Evolutionary conservation across 768 basidiomycete species (phyloP).

Genomic region (Lentinula boryana): DNA sequence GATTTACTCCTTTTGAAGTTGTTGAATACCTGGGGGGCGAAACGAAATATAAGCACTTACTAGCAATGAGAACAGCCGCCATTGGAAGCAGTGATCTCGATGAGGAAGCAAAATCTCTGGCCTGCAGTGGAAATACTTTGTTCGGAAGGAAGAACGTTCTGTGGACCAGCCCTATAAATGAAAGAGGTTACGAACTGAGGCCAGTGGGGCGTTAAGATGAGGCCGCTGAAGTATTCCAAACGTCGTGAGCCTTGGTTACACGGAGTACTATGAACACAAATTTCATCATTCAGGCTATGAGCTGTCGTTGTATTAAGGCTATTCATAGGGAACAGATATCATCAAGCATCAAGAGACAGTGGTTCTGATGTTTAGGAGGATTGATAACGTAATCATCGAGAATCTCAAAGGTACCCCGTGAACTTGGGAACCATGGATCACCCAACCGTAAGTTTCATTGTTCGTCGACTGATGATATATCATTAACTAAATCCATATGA

Average conservation of each 20-base stretch:
- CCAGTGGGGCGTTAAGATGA: background rate
- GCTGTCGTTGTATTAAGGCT: background rate
- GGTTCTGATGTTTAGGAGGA: too few relatives aligned
- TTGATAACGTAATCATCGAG: too few relatives aligned
- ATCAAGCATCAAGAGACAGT: too few relatives aligned
- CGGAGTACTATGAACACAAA: background rate
- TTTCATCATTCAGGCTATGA: background rate
- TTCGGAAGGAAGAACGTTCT: constrained; percentile 11
- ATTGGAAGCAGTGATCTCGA: background rate
- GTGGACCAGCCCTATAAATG: constrained; percentile 1
- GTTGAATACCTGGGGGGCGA: background rate
- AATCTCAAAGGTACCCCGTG: too few relatives aligned
- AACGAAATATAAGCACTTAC: background rate
- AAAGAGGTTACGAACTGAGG: background rate
- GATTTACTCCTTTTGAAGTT: constrained; percentile 14
- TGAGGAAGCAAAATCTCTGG: constrained; percentile 12
- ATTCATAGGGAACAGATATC: background rate
- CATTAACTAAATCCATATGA: too few relatives aligned
- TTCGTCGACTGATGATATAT: background rate
- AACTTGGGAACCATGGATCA: background rate
- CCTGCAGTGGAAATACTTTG: constrained; percentile 18
- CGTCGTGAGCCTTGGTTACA: background rate
- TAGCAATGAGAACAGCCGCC: background rate
- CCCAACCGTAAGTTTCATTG: background rate
- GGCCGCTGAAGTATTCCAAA: background rate